Conservation (phyloP, 2,329 filamentous ascomycete species). For the Orbilia ellipsospora region DNA sequence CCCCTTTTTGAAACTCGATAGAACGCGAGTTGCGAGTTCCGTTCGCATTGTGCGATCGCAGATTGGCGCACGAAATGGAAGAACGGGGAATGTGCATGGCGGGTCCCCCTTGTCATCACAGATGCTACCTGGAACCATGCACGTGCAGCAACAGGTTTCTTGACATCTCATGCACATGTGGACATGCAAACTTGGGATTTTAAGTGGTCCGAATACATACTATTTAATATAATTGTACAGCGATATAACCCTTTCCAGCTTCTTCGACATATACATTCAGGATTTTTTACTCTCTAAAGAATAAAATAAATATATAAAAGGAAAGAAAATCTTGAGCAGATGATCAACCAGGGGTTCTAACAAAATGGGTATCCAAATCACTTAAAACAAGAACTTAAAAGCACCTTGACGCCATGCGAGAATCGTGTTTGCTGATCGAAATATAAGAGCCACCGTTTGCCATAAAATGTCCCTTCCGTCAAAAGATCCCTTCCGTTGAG, state of each 20-base stretch:
- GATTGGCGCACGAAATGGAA: slow-evolving; percentile 1
- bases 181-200: too few relatives aligned
- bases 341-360: slow-evolving; percentile 9
- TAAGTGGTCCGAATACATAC: too few relatives aligned
- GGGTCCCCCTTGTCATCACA: slow-evolving; percentile 15
- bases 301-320: slow-evolving; percentile 3
- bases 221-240: too few relatives aligned
- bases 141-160: slow-evolving; percentile 37
- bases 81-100: slow-evolving; percentile 17
- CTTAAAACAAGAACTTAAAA: too few relatives aligned
- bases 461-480: too few relatives aligned
- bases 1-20: slow-evolving; percentile 21
- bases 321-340: neutral
- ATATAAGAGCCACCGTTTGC: too few relatives aligned
- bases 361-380: neutral
- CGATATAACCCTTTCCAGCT: too few relatives aligned
- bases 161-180: neutral
- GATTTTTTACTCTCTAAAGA: neutral
- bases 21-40: slow-evolving; percentile 38
- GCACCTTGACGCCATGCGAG: too few relatives aligned
- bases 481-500: too few relatives aligned
- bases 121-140: slow-evolving; percentile 4
- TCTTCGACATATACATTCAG: neutral
- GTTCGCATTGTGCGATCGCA: slow-evolving; percentile 18
- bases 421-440: too few relatives aligned